Base-by-base conservation (phyloP, 176 grass and related monocot species). In the Oryza meridionalis region DNA sequence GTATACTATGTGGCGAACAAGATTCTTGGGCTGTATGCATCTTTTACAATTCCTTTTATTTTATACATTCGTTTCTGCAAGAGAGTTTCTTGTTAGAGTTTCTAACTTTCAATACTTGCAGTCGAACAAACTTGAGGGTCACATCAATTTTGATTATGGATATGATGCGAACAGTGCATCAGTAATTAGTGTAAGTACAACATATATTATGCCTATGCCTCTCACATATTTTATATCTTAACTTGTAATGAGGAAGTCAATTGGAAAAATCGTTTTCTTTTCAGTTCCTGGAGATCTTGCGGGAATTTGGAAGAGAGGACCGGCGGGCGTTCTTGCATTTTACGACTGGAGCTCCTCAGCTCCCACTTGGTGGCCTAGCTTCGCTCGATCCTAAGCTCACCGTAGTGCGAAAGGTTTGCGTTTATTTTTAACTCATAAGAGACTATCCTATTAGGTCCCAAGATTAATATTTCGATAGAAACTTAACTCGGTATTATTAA, bases 131-230 rank as follows among this genome's bases (percentile, higher is more conserved):
- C 78, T 92, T 79, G 78, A 79, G 59, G 78, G 92, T 64, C 82
- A 92, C 74, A 94, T 92, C 11, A 70, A 83, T 37, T 94, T 94
- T 73, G 87, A 89, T 21, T 87, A 94, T 72, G 92, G 92, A 40
- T 91, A 89, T 70, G 84, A 81, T 29, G 72, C 19, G 5, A 65
- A 26, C 27, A 90, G 90, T 72, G 87, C 78, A 65, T 43, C 74
- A 5, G 55, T 80, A 61, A 82, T 88, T 58, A 85, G 7, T 31
- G 92, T 94, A 73, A 90, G 92, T 83, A 72, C 47, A 81, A 47
- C 1, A 0, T 8, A 78, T 61, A 32, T 24, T 61, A 32, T 24
- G 69, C 14, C 11, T 16, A 65, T 74, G 8, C 24, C 11, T 49
- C 71, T 75, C 32, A 33, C 66, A 37, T n/a, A 61, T 76, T 45